Evolutionary conservation across 306 rosid genomes (phyloP).

Genomic region (Quercus variabilis): DNA sequence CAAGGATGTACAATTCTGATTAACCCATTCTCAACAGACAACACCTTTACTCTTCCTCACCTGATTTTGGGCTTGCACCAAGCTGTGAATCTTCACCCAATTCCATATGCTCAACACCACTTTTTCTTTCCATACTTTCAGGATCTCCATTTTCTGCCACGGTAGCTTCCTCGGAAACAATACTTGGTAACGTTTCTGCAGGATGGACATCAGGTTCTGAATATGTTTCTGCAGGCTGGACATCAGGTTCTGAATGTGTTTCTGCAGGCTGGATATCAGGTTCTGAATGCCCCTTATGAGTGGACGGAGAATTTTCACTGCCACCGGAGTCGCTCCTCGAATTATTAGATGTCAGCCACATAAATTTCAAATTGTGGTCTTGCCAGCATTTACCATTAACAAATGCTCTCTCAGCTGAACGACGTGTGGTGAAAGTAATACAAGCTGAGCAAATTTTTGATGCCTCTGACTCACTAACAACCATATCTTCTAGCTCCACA

Average conservation of each 20-base stretch:
- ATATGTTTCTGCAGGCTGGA: slow-evolving; percentile 24
- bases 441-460: slow-evolving; percentile 31
- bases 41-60: slow-evolving; percentile 39
- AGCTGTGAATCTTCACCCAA: slow-evolving; percentile 37
- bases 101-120: slow-evolving; percentile 37
- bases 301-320: slow-evolving; percentile 48
- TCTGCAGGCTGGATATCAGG: slow-evolving; percentile 26
- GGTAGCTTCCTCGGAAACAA: slow-evolving; percentile 30
- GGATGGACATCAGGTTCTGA: slow-evolving; percentile 30
- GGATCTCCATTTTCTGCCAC: slow-evolving; percentile 40
- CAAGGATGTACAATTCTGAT: slow-evolving; percentile 68
- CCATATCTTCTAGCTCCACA: slow-evolving; percentile 51
- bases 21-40: slow-evolving; percentile 48
- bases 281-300: slow-evolving; percentile 36
- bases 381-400: slow-evolving; percentile 70
- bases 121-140: slow-evolving; percentile 27
- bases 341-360: slow-evolving; percentile 51
- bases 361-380: slow-evolving; percentile 57
- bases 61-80: slow-evolving; percentile 31
- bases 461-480: slow-evolving; percentile 45
- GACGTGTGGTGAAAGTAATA: slow-evolving; percentile 55
- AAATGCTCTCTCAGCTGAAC: slow-evolving; percentile 76
- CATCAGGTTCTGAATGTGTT: slow-evolving; percentile 26
- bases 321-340: slow-evolving; percentile 38
- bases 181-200: slow-evolving; percentile 29